These are phyloP conservation scores for Schizonepeta tenuifolia DNA, from an alignment of 257 asterid genomes.

Conservation along the genomic window DNA sequence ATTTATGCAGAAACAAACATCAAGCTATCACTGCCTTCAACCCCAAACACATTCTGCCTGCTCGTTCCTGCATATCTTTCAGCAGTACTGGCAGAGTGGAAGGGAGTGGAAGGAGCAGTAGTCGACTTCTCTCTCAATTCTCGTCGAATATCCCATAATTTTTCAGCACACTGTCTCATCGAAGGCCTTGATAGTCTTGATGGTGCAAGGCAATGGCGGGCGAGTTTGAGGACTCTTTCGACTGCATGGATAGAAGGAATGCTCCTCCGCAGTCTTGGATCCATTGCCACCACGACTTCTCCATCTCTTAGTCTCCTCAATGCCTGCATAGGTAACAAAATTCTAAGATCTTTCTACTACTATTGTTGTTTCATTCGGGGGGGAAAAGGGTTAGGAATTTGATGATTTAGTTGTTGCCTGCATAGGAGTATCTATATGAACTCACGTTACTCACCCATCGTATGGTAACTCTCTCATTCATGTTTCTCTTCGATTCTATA, in stretches of 20 bases:
- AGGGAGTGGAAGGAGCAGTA: conserved; percentile 33
- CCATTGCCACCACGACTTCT: conserved; percentile 62
- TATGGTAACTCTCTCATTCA: conserved; percentile 49
- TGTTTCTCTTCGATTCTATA: conserved; percentile 46
- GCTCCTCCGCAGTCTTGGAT: conserved; percentile 58
- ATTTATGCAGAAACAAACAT: conserved; percentile 44
- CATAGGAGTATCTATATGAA: not conserved
- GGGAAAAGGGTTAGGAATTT: not conserved
- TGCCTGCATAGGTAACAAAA: conserved; percentile 50
- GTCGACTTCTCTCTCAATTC: conserved; percentile 40
- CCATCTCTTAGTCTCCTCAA: conserved; percentile 48
- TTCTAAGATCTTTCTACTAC: not conserved
- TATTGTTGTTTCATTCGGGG: not conserved
- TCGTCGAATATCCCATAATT: conserved; percentile 61
- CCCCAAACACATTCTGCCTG: conserved; percentile 35
- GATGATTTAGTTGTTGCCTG: not conserved
- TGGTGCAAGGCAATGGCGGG: conserved; percentile 63
- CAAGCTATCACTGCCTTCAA: conserved; percentile 35
- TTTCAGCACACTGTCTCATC: conserved; percentile 70
- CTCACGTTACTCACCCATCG: conserved; percentile 78
- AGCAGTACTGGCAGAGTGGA: conserved; percentile 36
- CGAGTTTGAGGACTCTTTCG: conserved; percentile 62
- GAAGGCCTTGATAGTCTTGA: conserved; percentile 64
- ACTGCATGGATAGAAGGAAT: conserved; percentile 48
- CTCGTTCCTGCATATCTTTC: conserved; percentile 28